These are phyloP conservation scores for Pseudozyma pruni DNA, from an alignment of 1,284 basidiomycete genomes.

Conservation along the genomic window DNA sequence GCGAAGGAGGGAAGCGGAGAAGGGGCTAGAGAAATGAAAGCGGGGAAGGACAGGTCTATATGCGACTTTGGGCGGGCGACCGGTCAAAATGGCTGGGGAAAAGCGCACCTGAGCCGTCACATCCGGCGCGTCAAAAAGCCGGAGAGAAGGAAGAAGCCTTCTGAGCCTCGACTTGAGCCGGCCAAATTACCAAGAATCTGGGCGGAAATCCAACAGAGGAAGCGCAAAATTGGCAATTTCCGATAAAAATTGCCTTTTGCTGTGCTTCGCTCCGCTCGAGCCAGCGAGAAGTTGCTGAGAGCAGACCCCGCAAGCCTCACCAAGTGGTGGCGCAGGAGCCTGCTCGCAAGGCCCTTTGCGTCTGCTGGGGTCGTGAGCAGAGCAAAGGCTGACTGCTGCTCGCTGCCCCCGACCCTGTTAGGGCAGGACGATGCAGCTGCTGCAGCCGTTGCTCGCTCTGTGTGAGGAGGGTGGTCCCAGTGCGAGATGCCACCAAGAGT, in stretches of 20 bases:
- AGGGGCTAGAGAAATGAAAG: not conserved
- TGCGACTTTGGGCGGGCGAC: not conserved
- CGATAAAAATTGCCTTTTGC: not conserved
- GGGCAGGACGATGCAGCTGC: not conserved
- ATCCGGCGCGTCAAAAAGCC: conserved; percentile 21
- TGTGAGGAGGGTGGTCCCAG: not conserved
- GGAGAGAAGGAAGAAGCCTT: conserved; percentile 5
- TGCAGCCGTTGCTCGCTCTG: not conserved
- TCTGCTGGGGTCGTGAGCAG: too few species aligned
- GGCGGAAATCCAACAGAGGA: conserved; percentile 1
- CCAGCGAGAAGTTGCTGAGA: too few species aligned
- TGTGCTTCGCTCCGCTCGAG: conserved; percentile 10
- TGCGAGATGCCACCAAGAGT: too few species aligned
- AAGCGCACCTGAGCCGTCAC: conserved; percentile 15
- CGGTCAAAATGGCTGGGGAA: not conserved
- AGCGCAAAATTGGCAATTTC: conserved; percentile 1
- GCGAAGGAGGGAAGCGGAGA: not conserved
- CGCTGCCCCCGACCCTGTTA: not conserved
- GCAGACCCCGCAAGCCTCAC: too few species aligned
- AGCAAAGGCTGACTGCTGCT: conserved; percentile 5
- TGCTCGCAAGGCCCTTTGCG: too few species aligned
- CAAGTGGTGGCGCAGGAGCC: too few species aligned
- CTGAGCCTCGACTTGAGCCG: conserved; percentile 1
- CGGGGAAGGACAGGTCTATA: not conserved
- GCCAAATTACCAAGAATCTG: conserved; percentile 2